Evolutionary conservation across 2,329 filamentous ascomycete species (phyloP).

Genomic region (Penicillium sp.): DNA sequence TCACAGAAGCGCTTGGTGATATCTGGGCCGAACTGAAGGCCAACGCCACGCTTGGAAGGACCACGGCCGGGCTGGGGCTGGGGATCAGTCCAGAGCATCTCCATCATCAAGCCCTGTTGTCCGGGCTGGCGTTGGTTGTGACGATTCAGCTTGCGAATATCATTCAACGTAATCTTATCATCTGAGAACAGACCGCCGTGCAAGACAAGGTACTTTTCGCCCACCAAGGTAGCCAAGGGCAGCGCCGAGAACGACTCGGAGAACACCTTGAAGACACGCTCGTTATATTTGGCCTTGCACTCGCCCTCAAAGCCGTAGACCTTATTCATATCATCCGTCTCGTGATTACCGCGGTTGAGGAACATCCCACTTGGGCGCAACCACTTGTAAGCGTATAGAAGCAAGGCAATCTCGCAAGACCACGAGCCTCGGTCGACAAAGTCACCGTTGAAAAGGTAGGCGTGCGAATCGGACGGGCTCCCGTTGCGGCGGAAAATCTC

Average conservation of each 20-base stretch:
- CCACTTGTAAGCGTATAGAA: constrained; percentile 97
- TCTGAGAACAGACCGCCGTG: constrained; percentile 94
- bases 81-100: constrained; percentile 99
- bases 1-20: constrained; percentile 96
- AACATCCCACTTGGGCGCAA: constrained; percentile 81
- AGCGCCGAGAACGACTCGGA: constrained; percentile 96
- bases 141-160: constrained; percentile 86
- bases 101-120: constrained; percentile 96
- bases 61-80: constrained; percentile 79
- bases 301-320: constrained; percentile 98
- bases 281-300: constrained; percentile 96
- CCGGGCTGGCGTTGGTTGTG: constrained; percentile 90
- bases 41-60: constrained; percentile 93
- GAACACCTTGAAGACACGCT: constrained; percentile 92
- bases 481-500: constrained; percentile 93
- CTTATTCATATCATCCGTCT: constrained; percentile 98
- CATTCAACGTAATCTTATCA: constrained; percentile 83
- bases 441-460: constrained; percentile 97
- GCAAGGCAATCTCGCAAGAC: constrained; percentile 92
- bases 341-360: constrained; percentile 95
- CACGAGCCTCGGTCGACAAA: constrained; percentile 97
- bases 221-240: constrained; percentile 84
- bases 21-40: constrained; percentile 93
- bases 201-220: constrained; percentile 82
- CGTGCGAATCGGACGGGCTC: constrained; percentile 74